A percentile compares a stretch with the other conserved stretches of the same genome.
Conservation (phyloP, 345 rosid genomes). For the Theobroma cacao region DNA sequence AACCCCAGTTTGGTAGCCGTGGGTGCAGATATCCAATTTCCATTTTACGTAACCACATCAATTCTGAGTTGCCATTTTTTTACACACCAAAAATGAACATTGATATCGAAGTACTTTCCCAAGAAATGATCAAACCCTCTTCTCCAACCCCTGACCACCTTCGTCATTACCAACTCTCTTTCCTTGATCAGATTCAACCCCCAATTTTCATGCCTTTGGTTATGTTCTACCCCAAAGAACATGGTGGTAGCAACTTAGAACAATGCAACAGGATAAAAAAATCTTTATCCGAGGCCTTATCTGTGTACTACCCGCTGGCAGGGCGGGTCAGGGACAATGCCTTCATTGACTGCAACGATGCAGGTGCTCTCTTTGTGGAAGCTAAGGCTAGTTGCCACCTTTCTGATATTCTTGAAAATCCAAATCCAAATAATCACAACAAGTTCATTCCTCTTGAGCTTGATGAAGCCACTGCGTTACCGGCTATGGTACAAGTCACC, state of each 20-base stretch:
- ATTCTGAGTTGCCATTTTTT: background rate
- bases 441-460: constrained; percentile 5
- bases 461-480: background rate
- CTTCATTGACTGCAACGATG: constrained; percentile 31
- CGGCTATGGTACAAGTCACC: background rate
- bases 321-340: constrained; percentile 34
- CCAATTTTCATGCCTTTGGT: constrained; percentile 28
- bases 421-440: background rate
- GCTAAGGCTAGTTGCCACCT: constrained; percentile 20
- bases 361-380: constrained; percentile 28
- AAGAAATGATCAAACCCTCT: constrained; percentile 30
- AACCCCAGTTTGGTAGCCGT: background rate
- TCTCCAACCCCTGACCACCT: constrained; percentile 31
- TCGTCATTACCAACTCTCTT: constrained; percentile 25
- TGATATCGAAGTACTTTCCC: constrained; percentile 15
- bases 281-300: constrained; percentile 23
- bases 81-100: background rate
- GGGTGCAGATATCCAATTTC: background rate
- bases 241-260: background rate
- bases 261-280: constrained; percentile 11
- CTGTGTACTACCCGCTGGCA: constrained; percentile 30
- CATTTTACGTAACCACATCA: background rate
- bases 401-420: constrained; percentile 1
- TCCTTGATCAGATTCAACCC: constrained; percentile 26
- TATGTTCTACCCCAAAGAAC: constrained; percentile 20